A percentile compares a stretch with the other conserved stretches of the same genome.
phyloP scores from a whole-genome alignment of 2,329 filamentous ascomycete species.

The Cladosporium halotolerans region DNA sequence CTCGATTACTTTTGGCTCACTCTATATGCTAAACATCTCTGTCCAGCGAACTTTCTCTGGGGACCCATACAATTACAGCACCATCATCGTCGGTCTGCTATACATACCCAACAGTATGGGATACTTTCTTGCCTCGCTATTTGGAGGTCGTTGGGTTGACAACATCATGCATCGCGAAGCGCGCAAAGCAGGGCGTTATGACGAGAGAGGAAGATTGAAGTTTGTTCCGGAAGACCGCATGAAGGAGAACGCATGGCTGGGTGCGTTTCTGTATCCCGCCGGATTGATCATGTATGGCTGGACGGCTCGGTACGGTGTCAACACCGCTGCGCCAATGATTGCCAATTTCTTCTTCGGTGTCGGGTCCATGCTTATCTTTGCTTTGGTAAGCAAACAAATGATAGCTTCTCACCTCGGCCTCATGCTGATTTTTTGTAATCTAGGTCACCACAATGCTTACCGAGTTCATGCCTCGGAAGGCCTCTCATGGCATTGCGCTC shows the following conservation, averaged over 20 bases:
- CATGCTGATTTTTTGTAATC: not conserved
- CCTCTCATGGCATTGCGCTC: conserved; percentile 67
- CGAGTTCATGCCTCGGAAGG: conserved; percentile 69
- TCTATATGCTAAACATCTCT: conserved; percentile 74
- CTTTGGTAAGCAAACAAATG: conserved; percentile 33
- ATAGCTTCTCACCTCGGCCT: no score
- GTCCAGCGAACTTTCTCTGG: conserved; percentile 63
- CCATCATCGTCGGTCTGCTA: conserved; percentile 64
- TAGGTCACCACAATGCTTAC: conserved; percentile 71
- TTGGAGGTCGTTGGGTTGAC: conserved; percentile 74
- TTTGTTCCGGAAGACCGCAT: conserved; percentile 75
- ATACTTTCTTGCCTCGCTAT: conserved; percentile 61
- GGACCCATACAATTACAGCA: conserved; percentile 61
- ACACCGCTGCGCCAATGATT: conserved; percentile 27
- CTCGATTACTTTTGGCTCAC: conserved; percentile 65
- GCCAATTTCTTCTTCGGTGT: conserved; percentile 56
- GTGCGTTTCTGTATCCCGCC: conserved; percentile 62
- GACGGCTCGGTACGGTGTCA: conserved; percentile 56
- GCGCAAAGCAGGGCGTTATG: conserved; percentile 59
- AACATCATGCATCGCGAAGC: conserved; percentile 74
- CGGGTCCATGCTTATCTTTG: conserved; percentile 73
- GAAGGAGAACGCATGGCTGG: conserved; percentile 74
- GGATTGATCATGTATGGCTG: conserved; percentile 74
- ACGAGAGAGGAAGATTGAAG: conserved; percentile 58
- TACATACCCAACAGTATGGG: conserved; percentile 73